Evolutionary conservation across 2,329 filamentous ascomycete species (phyloP), one percentile per base, ranked within the genome.

Genomic region (Lasiodiplodia theobromae): DNA sequence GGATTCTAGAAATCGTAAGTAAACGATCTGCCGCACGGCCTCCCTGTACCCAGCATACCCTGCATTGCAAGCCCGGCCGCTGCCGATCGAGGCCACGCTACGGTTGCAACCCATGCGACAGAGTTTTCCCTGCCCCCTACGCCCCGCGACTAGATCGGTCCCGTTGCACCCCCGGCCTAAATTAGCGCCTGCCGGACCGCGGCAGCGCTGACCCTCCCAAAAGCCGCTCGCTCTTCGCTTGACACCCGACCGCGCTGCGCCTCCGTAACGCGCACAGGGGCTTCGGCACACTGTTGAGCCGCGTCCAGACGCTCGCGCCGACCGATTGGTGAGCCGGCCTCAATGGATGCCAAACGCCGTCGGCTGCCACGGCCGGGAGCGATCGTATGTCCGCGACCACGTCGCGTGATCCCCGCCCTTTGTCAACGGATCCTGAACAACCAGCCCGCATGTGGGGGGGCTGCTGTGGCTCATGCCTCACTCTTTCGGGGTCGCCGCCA

Each of bases 71-170:
- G 66, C 47, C 66, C 54, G 63, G 34, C 21, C 63, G 18, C 49
- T 66, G 63, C 63, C 66, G 66, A 68, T 68, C 66, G 56, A 68
- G 56, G 57, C 44, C 53, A 47, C 52, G 58, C 47, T 14, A 64
- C 60, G 60, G 28, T 44, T 64, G 60, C 60, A 53, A 64, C 60
- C 38, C 57, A 62, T 44, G 21, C 38, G 18, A 52, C 60, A 64
- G 28, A 64, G 25, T 64, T 64, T 64, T 64, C 47, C 47, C 60
- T 64, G 60, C 60, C 60, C 60, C 60, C 58, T 63, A 28, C 58
- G 58, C 40, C 40, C 85, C 91, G 69, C 87, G 89, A 62, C 83
- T 91, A 67, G 88, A 89, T 72, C 91, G 91, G 88, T 91, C 80
- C 82, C 91, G 44, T 86, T 23, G 54, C 54, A 40, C 31, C 28